Evolutionary conservation across 345 rosid genomes (phyloP), one percentile per base, ranked within the genome.

Genomic region (Brassica carinata): DNA sequence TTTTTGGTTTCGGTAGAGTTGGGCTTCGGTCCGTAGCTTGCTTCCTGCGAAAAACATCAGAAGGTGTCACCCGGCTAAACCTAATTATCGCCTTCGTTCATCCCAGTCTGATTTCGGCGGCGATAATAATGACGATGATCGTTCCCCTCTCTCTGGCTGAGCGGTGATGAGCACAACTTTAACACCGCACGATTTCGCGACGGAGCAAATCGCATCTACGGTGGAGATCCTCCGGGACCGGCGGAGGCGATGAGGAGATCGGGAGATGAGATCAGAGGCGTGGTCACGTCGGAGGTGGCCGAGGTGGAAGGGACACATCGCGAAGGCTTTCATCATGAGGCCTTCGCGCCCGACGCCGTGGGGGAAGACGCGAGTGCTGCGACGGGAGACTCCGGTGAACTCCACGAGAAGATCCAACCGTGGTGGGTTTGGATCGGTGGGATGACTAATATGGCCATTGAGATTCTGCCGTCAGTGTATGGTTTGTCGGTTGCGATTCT

Each of bases 341-440:
- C 98, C 97, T 73, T 91, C 97, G 8, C 97, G 88, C 4, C 98
- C 98, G 0, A 91, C 98, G 1, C 97, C 97, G 75, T 93, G 90
- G 79, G 91, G 93, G 88, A 92, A 90, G 62, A 90, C 73, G 0
- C 86, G 75, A 59, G 90, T 88, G 15, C 77, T 83, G 29, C 82
- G 85, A 76, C 79, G 62, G 5, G 90, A 91, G n/a, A 81, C 45
- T 80, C 85, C 58, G 57, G 91, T 15, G 67, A 95, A 74, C 40
- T 85, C 88, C 14, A 82, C 64, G 40, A 89, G 69, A 23, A 89
- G 64, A n/a, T n/a, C n/a, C n/a, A n/a, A n/a, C n/a, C n/a, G n/a
- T n/a, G n/a, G n/a, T n/a, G n/a, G n/a, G n/a, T n/a, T n/a, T n/a
- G n/a, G n/a, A n/a, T n/a, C n/a, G n/a, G n/a, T n/a, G n/a, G n/a